phyloP scores from a whole-genome alignment of 805 yeast genomes.

The Monosporozyma solicola region DNA sequence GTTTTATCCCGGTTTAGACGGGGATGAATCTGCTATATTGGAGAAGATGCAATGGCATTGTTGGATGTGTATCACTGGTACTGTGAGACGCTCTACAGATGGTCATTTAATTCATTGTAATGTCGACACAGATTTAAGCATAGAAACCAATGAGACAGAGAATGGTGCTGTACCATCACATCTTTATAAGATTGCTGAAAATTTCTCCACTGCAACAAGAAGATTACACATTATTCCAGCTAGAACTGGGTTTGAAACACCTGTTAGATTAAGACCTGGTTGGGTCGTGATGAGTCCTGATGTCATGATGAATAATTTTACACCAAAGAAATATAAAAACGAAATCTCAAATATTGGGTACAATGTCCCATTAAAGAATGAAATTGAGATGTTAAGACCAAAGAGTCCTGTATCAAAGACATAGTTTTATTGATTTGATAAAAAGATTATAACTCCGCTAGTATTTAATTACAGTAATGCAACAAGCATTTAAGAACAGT shows the following conservation, averaged over 20 bases:
- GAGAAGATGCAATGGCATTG: slow-evolving; percentile 90
- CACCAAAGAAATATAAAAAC: slow-evolving; percentile 36
- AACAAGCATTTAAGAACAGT: not conserved
- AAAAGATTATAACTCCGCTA: too few species aligned
- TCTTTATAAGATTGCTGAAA: slow-evolving; percentile 76
- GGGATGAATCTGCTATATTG: slow-evolving; percentile 42
- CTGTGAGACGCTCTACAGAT: slow-evolving; percentile 79
- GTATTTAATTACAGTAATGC: not conserved
- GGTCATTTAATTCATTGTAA: slow-evolving; percentile 83
- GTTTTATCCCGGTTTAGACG: slow-evolving; percentile 51
- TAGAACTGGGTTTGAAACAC: slow-evolving; percentile 52
- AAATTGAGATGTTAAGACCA: slow-evolving; percentile 76
- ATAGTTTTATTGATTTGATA: not conserved
- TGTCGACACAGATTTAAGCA: slow-evolving; percentile 77
- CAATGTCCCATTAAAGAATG: slow-evolving; percentile 58
- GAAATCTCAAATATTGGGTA: slow-evolving; percentile 39
- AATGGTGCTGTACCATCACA: slow-evolving; percentile 59
- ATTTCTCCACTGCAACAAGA: slow-evolving; percentile 73
- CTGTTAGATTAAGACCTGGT: slow-evolving; percentile 65
- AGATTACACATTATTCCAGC: slow-evolving; percentile 81
- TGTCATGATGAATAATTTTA: slow-evolving; percentile 62
- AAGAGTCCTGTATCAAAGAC: slow-evolving; percentile 53
- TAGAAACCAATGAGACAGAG: slow-evolving; percentile 42
- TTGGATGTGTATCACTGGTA: slow-evolving; percentile 96
- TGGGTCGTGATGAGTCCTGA: slow-evolving; percentile 92